Percentiles rank a stretch among this genome's conserved stretches.
Conservation (phyloP, 768 basidiomycete species). For the Lanmaoa rubissima region DNA sequence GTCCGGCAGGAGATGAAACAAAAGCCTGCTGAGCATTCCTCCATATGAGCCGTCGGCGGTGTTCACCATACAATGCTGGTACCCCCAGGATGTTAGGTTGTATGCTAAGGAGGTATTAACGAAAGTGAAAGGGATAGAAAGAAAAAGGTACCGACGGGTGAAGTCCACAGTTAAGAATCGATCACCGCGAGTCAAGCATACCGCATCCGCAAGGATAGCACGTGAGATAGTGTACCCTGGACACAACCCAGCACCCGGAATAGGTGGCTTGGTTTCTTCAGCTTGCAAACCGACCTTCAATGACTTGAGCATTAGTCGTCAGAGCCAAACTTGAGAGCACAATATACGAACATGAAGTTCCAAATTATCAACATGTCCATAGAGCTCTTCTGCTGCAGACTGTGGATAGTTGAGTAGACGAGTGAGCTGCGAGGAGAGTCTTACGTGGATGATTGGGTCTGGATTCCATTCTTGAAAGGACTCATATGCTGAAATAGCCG, state of each 20-base stretch:
- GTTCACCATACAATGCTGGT: conserved; percentile 65
- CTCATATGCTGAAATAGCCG: conserved; percentile 45
- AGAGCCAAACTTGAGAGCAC: neutral
- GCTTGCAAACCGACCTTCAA: conserved; percentile 63
- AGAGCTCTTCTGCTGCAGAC: conserved; percentile 63
- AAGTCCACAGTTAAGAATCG: conserved; percentile 75
- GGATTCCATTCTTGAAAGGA: conserved; percentile 75
- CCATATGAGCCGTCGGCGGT: conserved; percentile 68
- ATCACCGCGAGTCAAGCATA: conserved; percentile 74
- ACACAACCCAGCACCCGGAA: conserved; percentile 72
- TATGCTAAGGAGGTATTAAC: conserved; percentile 43
- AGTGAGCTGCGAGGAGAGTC: conserved; percentile 12
- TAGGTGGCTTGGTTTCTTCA: conserved; percentile 64
- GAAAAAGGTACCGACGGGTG: conserved; percentile 52
- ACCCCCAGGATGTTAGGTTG: conserved; percentile 81
- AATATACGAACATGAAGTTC: conserved; percentile 62
- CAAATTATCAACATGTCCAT: conserved; percentile 72
- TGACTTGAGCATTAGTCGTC: neutral
- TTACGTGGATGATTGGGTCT: conserved; percentile 52
- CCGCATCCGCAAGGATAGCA: conserved; percentile 80
- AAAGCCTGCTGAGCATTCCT: conserved; percentile 69
- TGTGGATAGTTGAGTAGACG: conserved; percentile 24
- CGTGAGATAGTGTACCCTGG: conserved; percentile 83
- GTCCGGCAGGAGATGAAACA: conserved; percentile 69
- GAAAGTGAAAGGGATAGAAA: neutral